These are phyloP conservation scores for Chlamydomonas schloesseri DNA, from an alignment of 139 green algal species.

Conservation along the genomic window DNA sequence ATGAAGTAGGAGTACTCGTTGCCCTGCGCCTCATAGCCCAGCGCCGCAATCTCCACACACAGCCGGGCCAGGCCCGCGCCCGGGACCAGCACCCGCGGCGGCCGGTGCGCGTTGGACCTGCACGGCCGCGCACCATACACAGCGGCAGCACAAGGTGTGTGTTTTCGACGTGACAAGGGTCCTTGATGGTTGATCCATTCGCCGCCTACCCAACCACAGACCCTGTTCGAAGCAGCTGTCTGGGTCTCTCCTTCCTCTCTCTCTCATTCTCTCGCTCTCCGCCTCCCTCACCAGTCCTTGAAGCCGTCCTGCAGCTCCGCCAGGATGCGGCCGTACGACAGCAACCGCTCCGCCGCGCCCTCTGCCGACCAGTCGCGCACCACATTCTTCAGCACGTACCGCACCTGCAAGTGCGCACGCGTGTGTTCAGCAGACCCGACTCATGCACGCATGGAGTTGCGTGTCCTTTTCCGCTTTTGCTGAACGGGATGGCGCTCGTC, in stretches of 20 bases:
- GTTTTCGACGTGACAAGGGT: no score
- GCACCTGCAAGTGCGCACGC: conserved; percentile 64
- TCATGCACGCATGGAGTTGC: no score
- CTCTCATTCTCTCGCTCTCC: no score
- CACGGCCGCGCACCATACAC: no score
- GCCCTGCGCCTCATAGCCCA: conserved; percentile 83
- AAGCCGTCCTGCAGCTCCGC: conserved; percentile 63
- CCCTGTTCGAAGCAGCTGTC: no score
- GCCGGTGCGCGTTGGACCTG: conserved; percentile 33
- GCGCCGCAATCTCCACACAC: conserved; percentile 74
- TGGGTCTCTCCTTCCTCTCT: no score
- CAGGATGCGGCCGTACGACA: conserved; percentile 82
- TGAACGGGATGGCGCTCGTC: no score
- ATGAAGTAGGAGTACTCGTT: conserved; percentile 99
- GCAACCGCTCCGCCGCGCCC: conserved; percentile 76
- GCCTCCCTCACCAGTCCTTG: conserved; percentile 29
- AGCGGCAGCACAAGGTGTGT: no score
- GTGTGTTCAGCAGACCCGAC: no score
- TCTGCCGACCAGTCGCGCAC: conserved; percentile 90
- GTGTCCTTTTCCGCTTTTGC: no score
- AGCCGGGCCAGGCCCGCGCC: conserved; percentile 91
- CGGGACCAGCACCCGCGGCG: conserved; percentile 85
- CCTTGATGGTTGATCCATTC: no score
- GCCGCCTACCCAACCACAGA: no score
- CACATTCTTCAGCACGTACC: conserved; percentile 95